Evolutionary conservation across 1,284 basidiomycete genomes (phyloP), one percentile per base, ranked within the genome.

Genomic region (Sanguinoderma infundibulare): DNA sequence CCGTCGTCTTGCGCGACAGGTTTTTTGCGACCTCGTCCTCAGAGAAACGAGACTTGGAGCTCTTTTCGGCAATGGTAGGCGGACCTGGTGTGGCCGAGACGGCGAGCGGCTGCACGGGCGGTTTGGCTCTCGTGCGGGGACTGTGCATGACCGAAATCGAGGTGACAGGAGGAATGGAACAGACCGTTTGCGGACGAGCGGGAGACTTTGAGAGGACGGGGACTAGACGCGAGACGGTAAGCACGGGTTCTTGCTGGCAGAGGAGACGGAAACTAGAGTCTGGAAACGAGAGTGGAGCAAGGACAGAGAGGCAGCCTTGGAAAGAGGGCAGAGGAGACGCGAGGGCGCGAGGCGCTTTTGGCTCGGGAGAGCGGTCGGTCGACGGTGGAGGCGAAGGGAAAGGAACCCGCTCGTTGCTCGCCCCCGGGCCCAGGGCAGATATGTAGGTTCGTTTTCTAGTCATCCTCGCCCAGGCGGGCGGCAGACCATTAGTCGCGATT

Each of bases 21-120:
- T 68, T 61, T 57, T 58, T 63, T 39, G 63, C 7, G 36, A 53
- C 55, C 12, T 69, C 67, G 40, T 72, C 71, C 28, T 70, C 69
- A 32, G 67, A 67, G 63, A 67, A 69, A 50, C 68, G 67, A 28
- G 71, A 71, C 63, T 68, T 70, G 53, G 67, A 49, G 40, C 65
- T 69, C 58, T 65, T 69, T 62, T 72, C 70, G 55, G 66, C 67
- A 49, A 68, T 67, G n/a, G n/a, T n/a, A 49, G 63, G 53, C 12
- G 60, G 60, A 20, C 44, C 61, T 30, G 74, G 73, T 35, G 66
- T 70, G 14, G 75, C 73, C 28, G 72, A 68, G 12, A 75, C 73
- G 0, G 72, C 67, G 24, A 72, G 70, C 4, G 73, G 69, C 53
- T 72, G 73, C 35, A 72, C 67, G 44, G 71, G 66, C 5, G 68